Percentiles rank a stretch among this genome's conserved stretches.
phyloP scores from a whole-genome alignment of 2,329 filamentous ascomycete genomes.

The Apiospora pterosperma region DNA sequence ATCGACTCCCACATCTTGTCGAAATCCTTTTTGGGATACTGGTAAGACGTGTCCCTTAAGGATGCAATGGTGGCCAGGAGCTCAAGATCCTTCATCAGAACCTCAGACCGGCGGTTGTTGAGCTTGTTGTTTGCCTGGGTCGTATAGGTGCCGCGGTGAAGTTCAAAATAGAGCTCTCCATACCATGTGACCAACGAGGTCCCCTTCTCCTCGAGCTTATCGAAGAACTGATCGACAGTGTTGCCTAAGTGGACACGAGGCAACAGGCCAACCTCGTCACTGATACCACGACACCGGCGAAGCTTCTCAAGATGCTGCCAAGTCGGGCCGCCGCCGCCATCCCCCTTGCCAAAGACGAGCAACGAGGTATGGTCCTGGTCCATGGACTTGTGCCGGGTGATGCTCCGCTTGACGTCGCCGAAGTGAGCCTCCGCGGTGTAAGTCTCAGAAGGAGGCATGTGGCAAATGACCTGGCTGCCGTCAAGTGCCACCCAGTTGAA shows the following conservation, averaged over 20 bases:
- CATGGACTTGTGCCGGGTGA: conserved; percentile 92
- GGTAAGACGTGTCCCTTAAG: conserved; percentile 68
- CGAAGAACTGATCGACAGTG: conserved; percentile 94
- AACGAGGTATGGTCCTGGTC: conserved; percentile 89
- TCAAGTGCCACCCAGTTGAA: conserved; percentile 98
- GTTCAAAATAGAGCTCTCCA: conserved; percentile 95
- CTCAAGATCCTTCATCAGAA: conserved; percentile 83
- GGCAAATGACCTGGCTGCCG: conserved; percentile 93
- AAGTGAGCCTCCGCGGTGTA: conserved; percentile 95
- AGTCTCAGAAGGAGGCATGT: conserved; percentile 94
- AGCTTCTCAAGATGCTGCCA: conserved; percentile 95
- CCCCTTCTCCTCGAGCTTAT: conserved; percentile 75
- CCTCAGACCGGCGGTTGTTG: conserved; percentile 85
- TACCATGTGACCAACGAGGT: conserved; percentile 90
- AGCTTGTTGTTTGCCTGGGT: conserved; percentile 97
- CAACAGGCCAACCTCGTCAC: conserved; percentile 78
- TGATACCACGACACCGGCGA: conserved; percentile 84
- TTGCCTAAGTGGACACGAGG: conserved; percentile 86
- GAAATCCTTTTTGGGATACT: conserved; percentile 90
- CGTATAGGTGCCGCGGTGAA: conserved; percentile 95
- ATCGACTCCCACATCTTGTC: conserved; percentile 95
- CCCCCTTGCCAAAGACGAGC: conserved; percentile 93
- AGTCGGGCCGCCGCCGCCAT: conserved; percentile 92
- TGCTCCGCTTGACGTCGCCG: conserved; percentile 85
- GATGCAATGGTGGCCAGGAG: conserved; percentile 83